Base-by-base conservation (phyloP, 2,329 filamentous ascomycete species). In the Fusarium sp. region DNA sequence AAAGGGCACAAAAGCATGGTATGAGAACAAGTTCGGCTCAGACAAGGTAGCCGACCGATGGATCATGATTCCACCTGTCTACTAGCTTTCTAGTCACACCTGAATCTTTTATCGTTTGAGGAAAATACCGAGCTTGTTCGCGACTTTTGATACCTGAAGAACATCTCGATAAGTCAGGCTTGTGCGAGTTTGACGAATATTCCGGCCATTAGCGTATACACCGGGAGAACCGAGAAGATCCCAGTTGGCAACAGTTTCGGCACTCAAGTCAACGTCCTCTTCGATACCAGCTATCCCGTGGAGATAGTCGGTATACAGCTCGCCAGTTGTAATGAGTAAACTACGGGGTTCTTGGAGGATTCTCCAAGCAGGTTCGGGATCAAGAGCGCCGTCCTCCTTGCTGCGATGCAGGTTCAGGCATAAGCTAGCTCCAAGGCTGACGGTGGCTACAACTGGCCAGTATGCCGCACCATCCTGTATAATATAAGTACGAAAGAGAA, bases 101-200 rank as follows among this genome's bases (percentile, higher is more conserved):
- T 44, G 54, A 15, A 35, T 45, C 11, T 44, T 72, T 82, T 70
- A 85, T 63, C 82, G 83, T 74, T 82, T 85, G 57, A 80, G 78
- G 47, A 87, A 83, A 61, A 84, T 86, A 70, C 89, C 91, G 61
- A 95, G 83, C 77, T 90, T 93, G 80, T 85, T 90, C 35, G 92
- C 93, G 28, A 94, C 82, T 75, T 91, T 94, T 13, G 92, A 92
- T 24, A 97, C 93, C 78, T 92, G 93, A 74, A 96, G 84, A 45
- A 98, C 96, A 84, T 98, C 95, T 74, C 96, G 88, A 83, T 93
- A 96, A 3, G 94, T 96, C 74, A 96, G 84, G 82, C 93, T 95
- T 33, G 90, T 90, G 63, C 94, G 88, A 17, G 87, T 90, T 48
- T 84, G 82, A 47, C 93, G 88, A 58, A 85, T 77, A 78, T 89